Percentiles rank a stretch among this genome's conserved stretches.
phyloP scores from a whole-genome alignment of 441 rosid species.

The Bocquillonia castaneifolia region DNA sequence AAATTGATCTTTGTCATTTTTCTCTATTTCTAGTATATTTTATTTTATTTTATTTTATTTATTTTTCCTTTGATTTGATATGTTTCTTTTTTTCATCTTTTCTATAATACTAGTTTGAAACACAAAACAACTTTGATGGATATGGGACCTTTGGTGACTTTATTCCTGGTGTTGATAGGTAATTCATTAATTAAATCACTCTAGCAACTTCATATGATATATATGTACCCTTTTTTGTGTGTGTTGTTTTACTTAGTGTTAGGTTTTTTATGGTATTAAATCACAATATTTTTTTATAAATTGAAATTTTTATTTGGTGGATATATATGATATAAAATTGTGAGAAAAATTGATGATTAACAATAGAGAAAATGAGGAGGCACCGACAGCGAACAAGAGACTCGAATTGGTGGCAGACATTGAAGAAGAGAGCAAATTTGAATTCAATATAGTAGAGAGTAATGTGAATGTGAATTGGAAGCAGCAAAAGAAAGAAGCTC shows the following conservation, averaged over 20 bases:
- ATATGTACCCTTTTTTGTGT: neutral
- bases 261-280: slow-evolving; percentile 10
- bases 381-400: neutral
- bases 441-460: neutral
- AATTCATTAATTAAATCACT: slow-evolving; percentile 14
- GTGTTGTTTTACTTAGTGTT: neutral
- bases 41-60: neutral
- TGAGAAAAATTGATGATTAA: too few species aligned
- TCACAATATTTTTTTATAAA: neutral
- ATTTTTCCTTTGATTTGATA: neutral
- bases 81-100: slow-evolving; percentile 21
- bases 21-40: too few species aligned
- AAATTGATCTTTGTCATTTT: slow-evolving; percentile 32
- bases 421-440: slow-evolving; percentile 21
- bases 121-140: slow-evolving; percentile 36
- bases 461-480: slow-evolving; percentile 19
- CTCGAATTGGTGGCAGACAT: slow-evolving; percentile 4
- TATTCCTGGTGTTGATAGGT: slow-evolving; percentile 42
- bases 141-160: slow-evolving; percentile 49
- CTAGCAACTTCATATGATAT: neutral
- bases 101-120: slow-evolving; percentile 45
- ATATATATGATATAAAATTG: too few species aligned
- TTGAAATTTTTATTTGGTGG: too few species aligned
- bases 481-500: slow-evolving; percentile 12
- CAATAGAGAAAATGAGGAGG: neutral